Percentiles rank a stretch among this genome's conserved stretches.
Evolutionary conservation across 2,329 filamentous ascomycete species (phyloP).

Genomic region (Diaporthe vexans): DNA sequence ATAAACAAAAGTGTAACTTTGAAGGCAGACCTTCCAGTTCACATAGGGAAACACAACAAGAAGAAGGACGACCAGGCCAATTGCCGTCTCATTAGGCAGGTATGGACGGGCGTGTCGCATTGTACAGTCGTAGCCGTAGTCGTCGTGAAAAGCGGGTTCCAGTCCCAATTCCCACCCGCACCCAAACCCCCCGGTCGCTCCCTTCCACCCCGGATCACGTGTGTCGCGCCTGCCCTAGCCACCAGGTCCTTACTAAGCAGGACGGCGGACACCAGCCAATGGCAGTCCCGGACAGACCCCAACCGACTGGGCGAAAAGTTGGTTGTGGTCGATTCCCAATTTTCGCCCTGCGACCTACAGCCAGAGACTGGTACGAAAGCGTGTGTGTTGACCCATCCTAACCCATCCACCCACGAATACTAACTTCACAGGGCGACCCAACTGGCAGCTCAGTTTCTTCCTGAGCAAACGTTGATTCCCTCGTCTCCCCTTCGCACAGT

Average conservation of each 20-base stretch:
- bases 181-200: too few relatives aligned
- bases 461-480: slow-evolving; percentile 46
- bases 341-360: slow-evolving; percentile 24
- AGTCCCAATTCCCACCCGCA: background rate
- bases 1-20: background rate
- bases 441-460: slow-evolving; percentile 41
- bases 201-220: slow-evolving; percentile 17
- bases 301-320: slow-evolving; percentile 32
- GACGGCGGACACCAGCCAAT: background rate
- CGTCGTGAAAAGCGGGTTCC: slow-evolving; percentile 6
- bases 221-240: slow-evolving; percentile 25
- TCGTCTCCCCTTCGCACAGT: slow-evolving; percentile 44
- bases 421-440: slow-evolving; percentile 41
- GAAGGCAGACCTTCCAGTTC: background rate
- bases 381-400: slow-evolving; percentile 32
- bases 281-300: background rate
- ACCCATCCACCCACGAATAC: slow-evolving; percentile 41
- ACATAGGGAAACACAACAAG: too few relatives aligned
- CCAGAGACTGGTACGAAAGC: slow-evolving; percentile 25
- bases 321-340: slow-evolving; percentile 33
- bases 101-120: background rate
- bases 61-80: too few relatives aligned
- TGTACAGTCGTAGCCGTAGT: background rate
- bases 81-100: background rate
- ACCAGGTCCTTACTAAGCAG: background rate